Conservation (phyloP, 169 alveolate genomes). For the Plasmodium sp. region DNA sequence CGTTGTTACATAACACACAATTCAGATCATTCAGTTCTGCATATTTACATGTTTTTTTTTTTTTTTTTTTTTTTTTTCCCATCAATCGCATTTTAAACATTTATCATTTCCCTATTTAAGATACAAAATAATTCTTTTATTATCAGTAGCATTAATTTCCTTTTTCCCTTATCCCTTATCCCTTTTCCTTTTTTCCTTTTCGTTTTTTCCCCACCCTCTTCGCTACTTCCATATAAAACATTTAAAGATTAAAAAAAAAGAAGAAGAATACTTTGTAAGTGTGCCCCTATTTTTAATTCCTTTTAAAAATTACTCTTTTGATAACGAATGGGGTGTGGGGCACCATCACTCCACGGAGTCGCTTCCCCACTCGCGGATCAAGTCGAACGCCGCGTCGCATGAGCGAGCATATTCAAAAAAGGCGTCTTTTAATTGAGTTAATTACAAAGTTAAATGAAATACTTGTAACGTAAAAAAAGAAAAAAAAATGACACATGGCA, state of each 20-base stretch:
- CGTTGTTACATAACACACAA: neutral
- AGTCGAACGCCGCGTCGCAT: neutral
- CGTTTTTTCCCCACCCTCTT: neutral
- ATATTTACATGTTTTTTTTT: neutral
- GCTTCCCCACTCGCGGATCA: neutral
- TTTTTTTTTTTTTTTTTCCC: neutral
- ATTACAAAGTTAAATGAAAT: neutral
- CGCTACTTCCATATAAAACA: slow-evolving; percentile 10
- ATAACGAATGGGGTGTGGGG: neutral
- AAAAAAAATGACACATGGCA: neutral
- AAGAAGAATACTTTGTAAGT: slow-evolving; percentile 3
- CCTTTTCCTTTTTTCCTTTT: neutral
- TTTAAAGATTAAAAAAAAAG: slow-evolving; percentile 2
- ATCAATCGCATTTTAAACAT: neutral
- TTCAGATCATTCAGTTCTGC: neutral
- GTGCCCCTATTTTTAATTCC: slow-evolving; percentile 11
- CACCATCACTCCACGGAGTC: neutral
- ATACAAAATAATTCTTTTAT: neutral
- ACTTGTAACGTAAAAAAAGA: neutral
- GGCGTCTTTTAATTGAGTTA: neutral
- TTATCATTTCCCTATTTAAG: neutral
- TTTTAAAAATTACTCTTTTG: slow-evolving; percentile 18
- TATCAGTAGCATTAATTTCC: neutral
- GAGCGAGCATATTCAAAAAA: neutral
- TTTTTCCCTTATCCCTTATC: neutral